Evolutionary conservation across 805 yeast genomes (phyloP), one percentile per base, ranked within the genome.

Genomic region (Suhomyces vadensis): DNA sequence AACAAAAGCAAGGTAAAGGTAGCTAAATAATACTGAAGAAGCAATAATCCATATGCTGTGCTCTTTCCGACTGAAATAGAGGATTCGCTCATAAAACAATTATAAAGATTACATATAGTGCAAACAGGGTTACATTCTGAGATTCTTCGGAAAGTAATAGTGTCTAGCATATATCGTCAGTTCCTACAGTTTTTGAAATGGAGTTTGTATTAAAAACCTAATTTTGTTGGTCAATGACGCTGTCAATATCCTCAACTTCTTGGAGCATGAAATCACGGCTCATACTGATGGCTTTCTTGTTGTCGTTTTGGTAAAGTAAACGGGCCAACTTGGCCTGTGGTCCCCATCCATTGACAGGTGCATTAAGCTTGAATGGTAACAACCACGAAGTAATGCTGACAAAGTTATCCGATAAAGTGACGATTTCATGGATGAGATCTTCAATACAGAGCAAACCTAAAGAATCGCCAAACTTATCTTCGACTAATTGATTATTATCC

Each of bases 361-460:
- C 74, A 50, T 76, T 82, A 56, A 87, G 72, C 55, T 75, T 71
- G 69, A 87, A 85, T 29, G 95, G 94, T 47, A 77, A 73, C 55
- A 87, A 61, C 74, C 88, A 86, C 54, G 73, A 71, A 47, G 77
- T 71, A 46, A 81, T 79, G 22, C 65, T 65, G 54, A 81, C 79
- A 71, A 87, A 87, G 49, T 75, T 67, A 20, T 80, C 87, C 14
- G 89, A 86, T 53, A 85, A 56, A 13, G 81, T 62, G 16, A 71
- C 73, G 42, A 87, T 73, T 65, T 86, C 92, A 58, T 83, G 88
- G 43, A 87, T 78, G 44, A 87, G 73, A 65, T 87, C 95, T 69
- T 87, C 94, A 14, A 85, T 77, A 78, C 95, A 87, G 50, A 87
- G 81, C 48, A 84, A 69, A 22, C 92, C 90, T 43, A 72, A 68